phyloP scores from a whole-genome alignment of 495 filamentous ascomycete genomes.

The Cercophora scortea region DNA sequence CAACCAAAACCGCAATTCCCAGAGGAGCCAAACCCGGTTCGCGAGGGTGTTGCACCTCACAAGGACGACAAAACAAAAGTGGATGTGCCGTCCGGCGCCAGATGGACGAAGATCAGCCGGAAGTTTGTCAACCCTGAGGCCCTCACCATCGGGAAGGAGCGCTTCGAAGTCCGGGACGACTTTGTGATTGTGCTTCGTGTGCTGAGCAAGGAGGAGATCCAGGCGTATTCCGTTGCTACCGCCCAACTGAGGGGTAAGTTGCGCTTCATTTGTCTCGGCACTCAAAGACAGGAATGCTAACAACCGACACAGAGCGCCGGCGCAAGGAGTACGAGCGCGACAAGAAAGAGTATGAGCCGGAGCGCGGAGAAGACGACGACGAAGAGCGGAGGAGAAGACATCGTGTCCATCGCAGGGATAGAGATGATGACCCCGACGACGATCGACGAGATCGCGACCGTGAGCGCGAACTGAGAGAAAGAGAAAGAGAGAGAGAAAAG shows the following conservation, averaged over 20 bases:
- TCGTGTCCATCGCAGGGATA: constrained; percentile 23
- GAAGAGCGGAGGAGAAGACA: constrained; percentile 20
- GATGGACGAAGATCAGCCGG: constrained; percentile 86
- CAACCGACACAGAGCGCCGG: constrained; percentile 24
- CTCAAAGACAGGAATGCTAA: constrained; percentile 8
- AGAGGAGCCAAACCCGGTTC: constrained; percentile 66
- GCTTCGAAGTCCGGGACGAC: constrained; percentile 72
- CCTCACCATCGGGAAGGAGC: constrained; percentile 65
- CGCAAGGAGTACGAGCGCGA: constrained; percentile 30
- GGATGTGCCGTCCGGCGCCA: constrained; percentile 66
- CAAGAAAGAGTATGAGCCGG: constrained; percentile 8
- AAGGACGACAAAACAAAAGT: constrained; percentile 70
- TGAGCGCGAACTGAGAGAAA: constrained; percentile 7
- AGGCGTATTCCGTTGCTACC: constrained; percentile 67
- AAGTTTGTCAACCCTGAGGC: constrained; percentile 77
- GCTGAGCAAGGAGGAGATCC: constrained; percentile 72
- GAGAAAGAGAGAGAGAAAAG: constrained; percentile 6
- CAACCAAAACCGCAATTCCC: constrained; percentile 67
- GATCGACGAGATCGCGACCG: constrained; percentile 17
- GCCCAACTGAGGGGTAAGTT: constrained; percentile 65
- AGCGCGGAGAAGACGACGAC: constrained; percentile 14
- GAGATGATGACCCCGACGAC: constrained; percentile 25
- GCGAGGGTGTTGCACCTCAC: constrained; percentile 81
- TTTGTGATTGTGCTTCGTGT: constrained; percentile 82
- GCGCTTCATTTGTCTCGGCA: background rate